Evolutionary conservation across 768 basidiomycete genomes (phyloP), one percentile per base, ranked within the genome.

Genomic region (Hortiboletus flavorubellus): DNA sequence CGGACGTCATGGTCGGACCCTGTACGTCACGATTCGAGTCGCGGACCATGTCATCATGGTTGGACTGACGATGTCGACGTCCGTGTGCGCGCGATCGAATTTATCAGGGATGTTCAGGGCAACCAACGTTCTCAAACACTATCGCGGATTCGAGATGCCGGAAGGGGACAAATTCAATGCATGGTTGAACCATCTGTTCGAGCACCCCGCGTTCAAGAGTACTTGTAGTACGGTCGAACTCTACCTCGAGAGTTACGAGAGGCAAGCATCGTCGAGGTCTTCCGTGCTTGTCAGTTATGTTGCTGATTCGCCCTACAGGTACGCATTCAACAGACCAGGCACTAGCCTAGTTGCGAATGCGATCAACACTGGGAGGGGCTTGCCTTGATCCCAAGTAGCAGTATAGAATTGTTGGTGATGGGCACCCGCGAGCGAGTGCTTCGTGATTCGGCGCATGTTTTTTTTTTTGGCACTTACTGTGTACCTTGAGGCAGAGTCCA

Each of bases 271-370:
- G 18, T 45, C 35, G 10, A 14, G 15, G 40, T 29, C 18, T 7
- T 46, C 12, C 14, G 5, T 39, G 39, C 8, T 34, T 34, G 18
- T 31, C 26, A 4, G 26, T 43, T 9, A 26, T 34, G 38, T 10
- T 18, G 21, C 23, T 47, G 29, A 39, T 44, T 12, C 10, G 18
- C 34, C 26, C 8, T 51, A 7, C 55, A 90, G 88, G 64, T 90
- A 89, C 62, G 87, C 88, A 0, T 85, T 82, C 64, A 91, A 91
- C 63, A 76, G 87, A 31, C 86, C 88, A 4, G 86, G 89, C 64
- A 89, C 87, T 5, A 88, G 87, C 60, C 84, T 85, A 61, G 85
- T 88, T 11, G 87, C 87, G 6, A 83, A 81, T 59, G 88, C 88
- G 5, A 89, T 89, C 61, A 90, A 90, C 55, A 68, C 80, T 8